These are phyloP conservation scores for Setaria italica DNA, from an alignment of 202 grass and related monocot genomes.

Conservation along the genomic window DNA sequence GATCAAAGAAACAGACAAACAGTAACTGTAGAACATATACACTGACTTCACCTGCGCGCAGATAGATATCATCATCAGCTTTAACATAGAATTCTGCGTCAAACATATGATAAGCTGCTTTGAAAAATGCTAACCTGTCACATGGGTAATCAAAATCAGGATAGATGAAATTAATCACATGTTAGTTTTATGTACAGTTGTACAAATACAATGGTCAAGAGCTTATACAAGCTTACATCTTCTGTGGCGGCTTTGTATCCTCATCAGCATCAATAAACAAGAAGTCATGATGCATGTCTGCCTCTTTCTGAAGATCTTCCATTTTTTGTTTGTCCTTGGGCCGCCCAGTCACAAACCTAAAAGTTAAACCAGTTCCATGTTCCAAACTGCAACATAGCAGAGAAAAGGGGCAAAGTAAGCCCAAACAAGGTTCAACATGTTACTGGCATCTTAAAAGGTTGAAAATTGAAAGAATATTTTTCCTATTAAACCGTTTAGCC, in stretches of 20 bases:
- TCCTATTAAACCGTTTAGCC: neutral
- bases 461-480: neutral
- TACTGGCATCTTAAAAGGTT: neutral
- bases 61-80: conserved; percentile 92
- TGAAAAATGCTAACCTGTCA: conserved; percentile 93
- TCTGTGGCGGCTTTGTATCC: conserved; percentile 71
- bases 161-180: conserved; percentile 27
- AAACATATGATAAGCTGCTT: conserved; percentile 93
- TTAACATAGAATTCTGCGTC: conserved; percentile 95
- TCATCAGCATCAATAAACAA: conserved; percentile 94
- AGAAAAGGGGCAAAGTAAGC: conserved; percentile 5
- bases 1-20: conserved; percentile 32
- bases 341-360: conserved; percentile 87
- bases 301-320: conserved; percentile 83
- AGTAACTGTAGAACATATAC: conserved; percentile 30
- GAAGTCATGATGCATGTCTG: conserved; percentile 87
- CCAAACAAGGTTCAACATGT: neutral
- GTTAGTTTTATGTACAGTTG: conserved; percentile 37
- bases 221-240: conserved; percentile 62
- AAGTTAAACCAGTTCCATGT: conserved; percentile 81
- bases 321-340: conserved; percentile 81
- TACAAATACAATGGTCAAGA: neutral
- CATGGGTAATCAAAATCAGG: conserved; percentile 33
- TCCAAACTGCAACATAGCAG: conserved; percentile 74
- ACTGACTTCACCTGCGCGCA: conserved; percentile 79